A percentile compares a stretch with the other conserved stretches of the same genome.
phyloP scores from a whole-genome alignment of 2,329 filamentous ascomycete species.

The Aspergillus chevalieri region DNA sequence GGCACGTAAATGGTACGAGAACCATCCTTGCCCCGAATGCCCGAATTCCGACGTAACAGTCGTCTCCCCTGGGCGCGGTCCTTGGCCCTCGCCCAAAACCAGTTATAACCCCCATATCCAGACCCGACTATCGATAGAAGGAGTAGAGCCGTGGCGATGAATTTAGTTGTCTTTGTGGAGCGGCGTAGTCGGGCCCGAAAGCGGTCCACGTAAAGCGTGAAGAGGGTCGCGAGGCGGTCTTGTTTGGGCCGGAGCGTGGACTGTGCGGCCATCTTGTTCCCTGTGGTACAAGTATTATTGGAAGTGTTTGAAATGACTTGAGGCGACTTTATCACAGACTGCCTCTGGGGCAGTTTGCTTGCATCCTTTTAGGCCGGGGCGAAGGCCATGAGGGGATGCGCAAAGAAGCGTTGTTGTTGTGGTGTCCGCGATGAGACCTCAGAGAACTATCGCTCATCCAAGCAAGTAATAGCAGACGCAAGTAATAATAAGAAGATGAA shows the following conservation, averaged over 20 bases:
- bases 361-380: slow-evolving; percentile 6
- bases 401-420: neutral
- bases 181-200: slow-evolving; percentile 50
- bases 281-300: neutral
- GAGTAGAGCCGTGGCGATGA: slow-evolving; percentile 71
- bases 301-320: neutral
- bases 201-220: slow-evolving; percentile 44
- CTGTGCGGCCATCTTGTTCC: slow-evolving; percentile 70
- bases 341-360: slow-evolving; percentile 10
- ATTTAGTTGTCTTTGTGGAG: slow-evolving; percentile 64
- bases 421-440: neutral
- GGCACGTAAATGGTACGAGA: slow-evolving; percentile 92
- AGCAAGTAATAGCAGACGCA: neutral
- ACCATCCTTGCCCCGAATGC: slow-evolving; percentile 87
- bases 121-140: slow-evolving; percentile 71
- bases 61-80: slow-evolving; percentile 79
- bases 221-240: slow-evolving; percentile 60
- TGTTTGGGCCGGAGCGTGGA: slow-evolving; percentile 69
- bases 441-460: neutral
- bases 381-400: slow-evolving; percentile 12
- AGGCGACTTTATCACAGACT: neutral
- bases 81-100: slow-evolving; percentile 65
- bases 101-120: slow-evolving; percentile 70
- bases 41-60: slow-evolving; percentile 84
- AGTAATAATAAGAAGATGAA: neutral